These are phyloP conservation scores for Backusella macrospora DNA, from an alignment of 192 early-diverging fungal species.

Conservation along the genomic window DNA sequence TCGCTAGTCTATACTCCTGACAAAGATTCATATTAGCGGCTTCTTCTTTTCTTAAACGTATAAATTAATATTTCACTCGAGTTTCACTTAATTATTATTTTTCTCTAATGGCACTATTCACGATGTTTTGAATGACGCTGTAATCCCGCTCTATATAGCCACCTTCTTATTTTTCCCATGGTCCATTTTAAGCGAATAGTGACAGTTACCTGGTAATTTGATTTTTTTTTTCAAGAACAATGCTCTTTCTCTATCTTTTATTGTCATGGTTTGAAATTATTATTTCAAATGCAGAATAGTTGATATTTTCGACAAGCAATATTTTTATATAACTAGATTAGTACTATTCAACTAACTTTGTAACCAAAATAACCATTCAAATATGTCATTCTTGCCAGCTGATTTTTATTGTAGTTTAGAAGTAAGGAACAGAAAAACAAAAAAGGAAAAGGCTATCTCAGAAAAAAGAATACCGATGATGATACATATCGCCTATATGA, in stretches of 20 bases:
- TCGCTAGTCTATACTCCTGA: not conserved
- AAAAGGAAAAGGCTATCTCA: conserved; percentile 75
- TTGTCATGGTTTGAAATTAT: not conserved
- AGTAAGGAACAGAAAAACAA: conserved; percentile 70
- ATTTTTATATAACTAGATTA: conserved; percentile 23
- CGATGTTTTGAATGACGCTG: conserved; percentile 94
- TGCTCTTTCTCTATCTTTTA: not conserved
- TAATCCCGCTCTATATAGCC: conserved; percentile 91
- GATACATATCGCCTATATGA: conserved; percentile 88
- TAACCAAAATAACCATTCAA: conserved; percentile 82
- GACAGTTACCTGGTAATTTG: conserved; percentile 46
- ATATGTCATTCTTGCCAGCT: conserved; percentile 82
- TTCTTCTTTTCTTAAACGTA: not conserved
- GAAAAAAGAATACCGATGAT: conserved; percentile 73
- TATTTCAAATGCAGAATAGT: not conserved
- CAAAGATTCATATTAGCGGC: not conserved
- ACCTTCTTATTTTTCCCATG: conserved; percentile 88
- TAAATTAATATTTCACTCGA: not conserved
- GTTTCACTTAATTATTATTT: not conserved
- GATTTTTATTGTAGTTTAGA: not conserved
- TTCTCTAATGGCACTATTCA: conserved; percentile 92
- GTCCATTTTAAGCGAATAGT: conserved; percentile 92
- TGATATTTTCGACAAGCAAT: not conserved
- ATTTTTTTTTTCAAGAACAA: not conserved
- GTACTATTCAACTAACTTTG: conserved; percentile 96